Conservation (phyloP, 495 filamentous ascomycete species). For the Aspergillus saccharolyticus region DNA sequence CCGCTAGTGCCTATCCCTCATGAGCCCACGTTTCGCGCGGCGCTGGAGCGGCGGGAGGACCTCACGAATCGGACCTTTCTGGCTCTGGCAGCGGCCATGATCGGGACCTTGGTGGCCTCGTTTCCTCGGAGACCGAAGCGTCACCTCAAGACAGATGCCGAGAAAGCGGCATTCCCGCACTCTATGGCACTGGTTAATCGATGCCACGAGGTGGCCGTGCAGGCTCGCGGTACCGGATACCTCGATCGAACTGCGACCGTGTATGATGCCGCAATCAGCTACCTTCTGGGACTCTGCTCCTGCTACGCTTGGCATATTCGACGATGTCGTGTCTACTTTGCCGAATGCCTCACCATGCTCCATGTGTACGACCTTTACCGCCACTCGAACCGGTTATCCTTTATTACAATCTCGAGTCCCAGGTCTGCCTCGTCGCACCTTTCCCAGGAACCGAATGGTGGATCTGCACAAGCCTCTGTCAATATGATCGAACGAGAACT, state of each 20-base stretch:
- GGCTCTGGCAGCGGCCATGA: slow-evolving; percentile 76
- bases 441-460: slow-evolving; percentile 18
- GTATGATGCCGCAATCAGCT: slow-evolving; percentile 82
- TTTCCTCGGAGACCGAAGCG: slow-evolving; percentile 73
- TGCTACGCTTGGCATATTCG: slow-evolving; percentile 65
- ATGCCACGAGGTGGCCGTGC: slow-evolving; percentile 66
- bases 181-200: slow-evolving; percentile 66
- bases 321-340: slow-evolving; percentile 62
- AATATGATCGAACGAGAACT: slow-evolving; percentile 75
- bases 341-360: slow-evolving; percentile 67
- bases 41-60: slow-evolving; percentile 67
- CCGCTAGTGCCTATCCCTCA: slow-evolving; percentile 83
- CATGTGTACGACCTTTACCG: slow-evolving; percentile 61
- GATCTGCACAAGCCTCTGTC: slow-evolving; percentile 26
- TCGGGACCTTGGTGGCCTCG: slow-evolving; percentile 68
- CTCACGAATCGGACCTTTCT: slow-evolving; percentile 62
- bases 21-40: slow-evolving; percentile 74
- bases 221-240: slow-evolving; percentile 66
- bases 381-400: slow-evolving; percentile 28
- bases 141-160: slow-evolving; percentile 59
- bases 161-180: slow-evolving; percentile 49
- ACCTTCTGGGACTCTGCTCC: slow-evolving; percentile 68
- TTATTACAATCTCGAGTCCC: slow-evolving; percentile 22
- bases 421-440: slow-evolving; percentile 23
- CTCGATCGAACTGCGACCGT: slow-evolving; percentile 61